Conservation (phyloP, 2,329 filamentous ascomycete species). For the Alternaria sp. region DNA sequence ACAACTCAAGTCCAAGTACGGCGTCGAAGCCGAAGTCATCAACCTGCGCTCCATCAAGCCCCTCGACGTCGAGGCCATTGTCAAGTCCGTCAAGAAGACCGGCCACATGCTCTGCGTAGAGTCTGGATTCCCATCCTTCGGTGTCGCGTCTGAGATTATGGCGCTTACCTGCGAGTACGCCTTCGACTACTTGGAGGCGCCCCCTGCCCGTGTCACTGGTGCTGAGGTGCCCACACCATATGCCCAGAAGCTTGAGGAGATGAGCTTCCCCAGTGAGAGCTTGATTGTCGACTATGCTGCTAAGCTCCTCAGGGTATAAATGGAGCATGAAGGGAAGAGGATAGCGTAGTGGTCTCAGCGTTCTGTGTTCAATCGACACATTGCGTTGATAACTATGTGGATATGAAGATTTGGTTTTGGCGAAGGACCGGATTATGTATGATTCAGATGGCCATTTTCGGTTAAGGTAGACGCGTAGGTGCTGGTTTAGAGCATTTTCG, state of each 20-base stretch:
- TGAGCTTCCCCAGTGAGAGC: conserved; percentile 90
- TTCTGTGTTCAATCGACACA: no score
- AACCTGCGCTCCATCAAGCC: conserved; percentile 98
- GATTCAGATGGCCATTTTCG: no score
- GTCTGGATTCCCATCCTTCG: conserved; percentile 95
- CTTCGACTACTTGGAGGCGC: conserved; percentile 96
- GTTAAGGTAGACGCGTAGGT: no score
- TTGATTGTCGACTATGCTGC: conserved; percentile 87
- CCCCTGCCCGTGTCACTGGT: conserved; percentile 91
- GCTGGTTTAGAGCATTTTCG: no score
- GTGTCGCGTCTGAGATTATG: conserved; percentile 90
- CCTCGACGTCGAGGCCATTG: conserved; percentile 90
- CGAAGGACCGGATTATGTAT: conserved; percentile 3
- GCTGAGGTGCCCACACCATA: conserved; percentile 98
- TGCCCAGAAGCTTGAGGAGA: conserved; percentile 88
- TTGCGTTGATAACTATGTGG: no score
- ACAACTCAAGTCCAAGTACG: conserved; percentile 93
- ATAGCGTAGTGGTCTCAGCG: no score
- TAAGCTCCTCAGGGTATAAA: conserved; percentile 82
- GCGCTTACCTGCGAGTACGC: conserved; percentile 96
- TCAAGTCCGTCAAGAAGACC: conserved; percentile 99
- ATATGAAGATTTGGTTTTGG: not conserved
- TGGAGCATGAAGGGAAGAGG: no score
- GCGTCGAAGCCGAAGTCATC: conserved; percentile 93
- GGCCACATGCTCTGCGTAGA: conserved; percentile 89